Evolutionary conservation across 73 alveolate genomes (phyloP).

Genomic region (Paramecium caudatum): DNA sequence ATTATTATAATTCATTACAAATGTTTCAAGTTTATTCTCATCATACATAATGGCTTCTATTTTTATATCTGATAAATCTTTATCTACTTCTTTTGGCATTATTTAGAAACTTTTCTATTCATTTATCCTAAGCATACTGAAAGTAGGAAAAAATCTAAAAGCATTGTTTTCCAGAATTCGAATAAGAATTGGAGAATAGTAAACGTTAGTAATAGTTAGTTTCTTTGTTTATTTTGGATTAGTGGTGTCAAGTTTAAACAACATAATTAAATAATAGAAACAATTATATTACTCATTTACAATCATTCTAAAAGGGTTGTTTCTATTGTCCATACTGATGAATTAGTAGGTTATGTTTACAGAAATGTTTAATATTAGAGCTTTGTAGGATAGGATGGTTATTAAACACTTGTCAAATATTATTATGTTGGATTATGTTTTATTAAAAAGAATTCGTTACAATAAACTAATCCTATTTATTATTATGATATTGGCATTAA

Average conservation of each 20-base stretch:
- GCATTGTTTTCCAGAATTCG: neutral
- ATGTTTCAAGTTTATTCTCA: conserved; percentile 11
- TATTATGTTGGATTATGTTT: neutral
- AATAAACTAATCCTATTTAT: neutral
- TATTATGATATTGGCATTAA: neutral
- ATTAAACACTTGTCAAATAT: neutral
- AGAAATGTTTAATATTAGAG: conserved; percentile 3
- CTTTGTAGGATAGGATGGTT: neutral
- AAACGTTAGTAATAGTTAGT: neutral
- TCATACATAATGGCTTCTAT: conserved; percentile 31
- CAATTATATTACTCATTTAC: too few relatives aligned
- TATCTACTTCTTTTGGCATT: neutral
- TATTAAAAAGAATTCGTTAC: conserved; percentile 8
- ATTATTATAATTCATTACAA: conserved; percentile 25
- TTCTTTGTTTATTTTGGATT: neutral
- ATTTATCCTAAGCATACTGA: neutral
- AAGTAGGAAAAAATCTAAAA: neutral
- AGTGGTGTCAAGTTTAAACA: neutral
- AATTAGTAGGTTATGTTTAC: neutral
- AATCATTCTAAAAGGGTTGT: too few relatives aligned
- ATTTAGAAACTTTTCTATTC: conserved; percentile 5
- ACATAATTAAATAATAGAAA: conserved; percentile 13
- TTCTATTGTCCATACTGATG: conserved; percentile 43
- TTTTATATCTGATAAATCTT: neutral
- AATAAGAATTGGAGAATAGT: neutral